Base-by-base conservation (phyloP, 2,329 filamentous ascomycete species). In the Endothia cerciana region DNA sequence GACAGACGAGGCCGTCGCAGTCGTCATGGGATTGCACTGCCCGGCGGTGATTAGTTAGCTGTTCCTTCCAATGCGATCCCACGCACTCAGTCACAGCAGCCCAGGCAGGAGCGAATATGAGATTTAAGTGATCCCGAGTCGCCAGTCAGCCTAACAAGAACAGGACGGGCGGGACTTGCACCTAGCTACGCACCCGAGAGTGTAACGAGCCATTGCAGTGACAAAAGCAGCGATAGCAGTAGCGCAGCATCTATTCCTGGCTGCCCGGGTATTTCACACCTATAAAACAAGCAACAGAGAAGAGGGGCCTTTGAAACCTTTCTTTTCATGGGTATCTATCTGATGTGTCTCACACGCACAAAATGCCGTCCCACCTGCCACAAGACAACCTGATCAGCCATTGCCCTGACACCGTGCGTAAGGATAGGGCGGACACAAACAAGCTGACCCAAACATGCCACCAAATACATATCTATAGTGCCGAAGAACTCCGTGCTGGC, bases 271-370 rank as follows among this genome's bases (percentile, higher is more conserved):
- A 36, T 36, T 17, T 28, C 17, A 51, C 45, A 49, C 45, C 22
- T 55, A 25, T 11, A 30, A 36, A n/a, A 55, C 17, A 17, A 33
- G 17, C 28, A n/a, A 28, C 17, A 55, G 17, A 55, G 51, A 15
- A 36, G 15, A 11, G 51, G n/a, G n/a, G 28, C 51, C 30, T 33
- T 55, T 10, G 36, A 15, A 55, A 36, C 33, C 55, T 51, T 62
- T 11, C 49, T 59, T 61, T 47, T 45, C 38, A 30, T 59, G 63
- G 63, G 63, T 65, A 65, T 65, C 63, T 60, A 65, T 65, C 51
- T 60, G 63, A 41, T 60, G 57, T 51, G 41, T 47, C 28, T 45
- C 57, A 53, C 47, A 59, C 47, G 47, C 57, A 25, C 40, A 19
- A 60, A 60, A 55, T 57, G 41, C 47, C 47, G 28, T 25, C 17